Evolutionary conservation across 441 rosid genomes (phyloP).

Genomic region (Brassica hybrid): DNA sequence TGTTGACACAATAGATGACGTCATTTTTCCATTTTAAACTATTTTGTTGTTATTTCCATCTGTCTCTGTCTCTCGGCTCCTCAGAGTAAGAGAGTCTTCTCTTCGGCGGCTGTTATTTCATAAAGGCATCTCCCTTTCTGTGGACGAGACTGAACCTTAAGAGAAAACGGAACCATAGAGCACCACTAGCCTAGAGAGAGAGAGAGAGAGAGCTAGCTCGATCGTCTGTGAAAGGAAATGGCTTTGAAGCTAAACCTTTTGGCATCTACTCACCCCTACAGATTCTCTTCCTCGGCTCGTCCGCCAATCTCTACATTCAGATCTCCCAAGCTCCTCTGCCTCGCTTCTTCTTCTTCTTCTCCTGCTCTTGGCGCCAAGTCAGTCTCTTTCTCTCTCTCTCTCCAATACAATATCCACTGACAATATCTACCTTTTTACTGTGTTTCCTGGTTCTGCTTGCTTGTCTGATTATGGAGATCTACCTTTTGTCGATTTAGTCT

Average conservation of each 20-base stretch:
- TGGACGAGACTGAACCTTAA: constrained; percentile 49
- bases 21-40: not conserved
- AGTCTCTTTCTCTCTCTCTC: constrained; percentile 35
- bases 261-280: constrained; percentile 51
- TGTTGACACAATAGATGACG: constrained; percentile 14
- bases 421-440: not conserved
- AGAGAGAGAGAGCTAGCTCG: not conserved
- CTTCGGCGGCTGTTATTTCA: constrained; percentile 2
- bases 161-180: constrained; percentile 7
- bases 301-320: constrained; percentile 62
- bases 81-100: constrained; percentile 10
- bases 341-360: constrained; percentile 62
- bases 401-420: too few relatives aligned
- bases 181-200: not conserved
- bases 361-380: constrained; percentile 66
- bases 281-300: constrained; percentile 54
- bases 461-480: constrained; percentile 35
- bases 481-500: constrained; percentile 25
- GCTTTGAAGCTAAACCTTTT: constrained; percentile 71
- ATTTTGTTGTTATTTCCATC: not conserved
- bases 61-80: not conserved
- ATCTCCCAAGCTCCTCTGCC: constrained; percentile 74
- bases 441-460: too few relatives aligned
- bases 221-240: constrained; percentile 22
- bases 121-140: constrained; percentile 37